Conservation (phyloP, 2,329 filamentous ascomycete genomes). For the Calonectria fujianensis region DNA sequence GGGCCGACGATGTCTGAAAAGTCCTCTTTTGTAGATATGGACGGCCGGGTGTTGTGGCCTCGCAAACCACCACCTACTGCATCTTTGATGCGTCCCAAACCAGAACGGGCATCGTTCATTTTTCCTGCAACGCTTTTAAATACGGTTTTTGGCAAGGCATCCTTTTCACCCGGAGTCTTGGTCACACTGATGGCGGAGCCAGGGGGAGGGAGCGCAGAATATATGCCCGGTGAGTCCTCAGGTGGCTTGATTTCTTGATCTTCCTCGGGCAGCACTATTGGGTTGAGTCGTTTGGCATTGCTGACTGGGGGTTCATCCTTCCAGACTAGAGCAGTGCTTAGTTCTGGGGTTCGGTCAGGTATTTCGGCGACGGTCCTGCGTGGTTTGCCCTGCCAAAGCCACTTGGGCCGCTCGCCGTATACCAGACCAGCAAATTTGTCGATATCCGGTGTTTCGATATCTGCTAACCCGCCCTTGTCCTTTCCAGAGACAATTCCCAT, state of each 20-base stretch:
- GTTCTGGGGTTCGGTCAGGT: conserved; percentile 68
- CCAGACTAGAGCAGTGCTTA: conserved; percentile 70
- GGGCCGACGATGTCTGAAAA: conserved; percentile 59
- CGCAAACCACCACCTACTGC: conserved; percentile 80
- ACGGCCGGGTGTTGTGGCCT: conserved; percentile 73
- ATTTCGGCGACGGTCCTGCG: conserved; percentile 75
- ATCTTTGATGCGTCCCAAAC: conserved; percentile 90
- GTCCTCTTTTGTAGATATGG: conserved; percentile 71
- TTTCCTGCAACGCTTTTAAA: conserved; percentile 88
- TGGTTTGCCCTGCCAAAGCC: conserved; percentile 95
- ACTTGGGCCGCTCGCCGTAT: conserved; percentile 89
- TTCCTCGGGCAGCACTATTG: conserved; percentile 70
- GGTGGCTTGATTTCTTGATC: conserved; percentile 66
- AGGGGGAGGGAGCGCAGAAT: conserved; percentile 65
- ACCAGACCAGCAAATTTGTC: conserved; percentile 87
- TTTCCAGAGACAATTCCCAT: conserved; percentile 94
- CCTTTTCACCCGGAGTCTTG: conserved; percentile 72
- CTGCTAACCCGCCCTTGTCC: conserved; percentile 92
- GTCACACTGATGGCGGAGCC: conserved; percentile 67
- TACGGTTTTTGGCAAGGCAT: conserved; percentile 77
- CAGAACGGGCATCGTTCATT: conserved; percentile 87
- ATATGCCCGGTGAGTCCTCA: conserved; percentile 67
- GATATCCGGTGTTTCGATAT: conserved; percentile 93
- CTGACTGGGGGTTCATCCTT: conserved; percentile 68
- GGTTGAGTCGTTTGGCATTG: conserved; percentile 70